A percentile compares a stretch with the other conserved stretches of the same genome.
Evolutionary conservation across 169 alveolate species (phyloP).

Genomic region (Eimeria necatrix): DNA sequence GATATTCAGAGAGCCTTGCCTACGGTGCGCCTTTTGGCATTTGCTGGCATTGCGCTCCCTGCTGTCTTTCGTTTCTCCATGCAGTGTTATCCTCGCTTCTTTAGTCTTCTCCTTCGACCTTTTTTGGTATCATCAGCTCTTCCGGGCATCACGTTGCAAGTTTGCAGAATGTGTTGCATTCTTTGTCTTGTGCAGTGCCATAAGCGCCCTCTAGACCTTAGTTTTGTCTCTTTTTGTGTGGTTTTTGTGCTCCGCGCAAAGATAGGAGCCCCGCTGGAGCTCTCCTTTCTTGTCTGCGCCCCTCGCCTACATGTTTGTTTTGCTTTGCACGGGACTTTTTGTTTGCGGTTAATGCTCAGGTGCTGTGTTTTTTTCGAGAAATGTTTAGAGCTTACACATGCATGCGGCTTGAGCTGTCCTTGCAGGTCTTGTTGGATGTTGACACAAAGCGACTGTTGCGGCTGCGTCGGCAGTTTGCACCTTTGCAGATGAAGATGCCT

Average conservation of each 20-base stretch:
- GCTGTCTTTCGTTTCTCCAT: not conserved
- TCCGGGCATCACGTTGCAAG: not conserved
- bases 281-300: too few relatives aligned
- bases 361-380: not conserved
- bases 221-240: not conserved
- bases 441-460: constrained; percentile 76
- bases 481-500: constrained; percentile 59
- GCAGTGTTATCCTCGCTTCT: not conserved
- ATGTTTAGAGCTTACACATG: not conserved
- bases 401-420: not conserved
- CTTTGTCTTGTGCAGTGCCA: not conserved
- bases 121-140: not conserved
- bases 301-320: too few relatives aligned
- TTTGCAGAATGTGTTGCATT: not conserved
- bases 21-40: not conserved
- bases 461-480: constrained; percentile 57
- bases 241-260: not conserved
- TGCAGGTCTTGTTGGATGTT: constrained; percentile 38
- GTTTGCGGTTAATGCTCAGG: too few relatives aligned
- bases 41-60: not conserved
- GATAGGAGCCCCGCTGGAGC: too few relatives aligned
- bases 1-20: constrained; percentile 31
- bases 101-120: not conserved
- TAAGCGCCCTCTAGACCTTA: not conserved
- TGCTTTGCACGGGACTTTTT: too few relatives aligned